Evolutionary conservation across 441 rosid genomes (phyloP), one percentile per base, ranked within the genome.

Genomic region (Theobroma grandiflorum): DNA sequence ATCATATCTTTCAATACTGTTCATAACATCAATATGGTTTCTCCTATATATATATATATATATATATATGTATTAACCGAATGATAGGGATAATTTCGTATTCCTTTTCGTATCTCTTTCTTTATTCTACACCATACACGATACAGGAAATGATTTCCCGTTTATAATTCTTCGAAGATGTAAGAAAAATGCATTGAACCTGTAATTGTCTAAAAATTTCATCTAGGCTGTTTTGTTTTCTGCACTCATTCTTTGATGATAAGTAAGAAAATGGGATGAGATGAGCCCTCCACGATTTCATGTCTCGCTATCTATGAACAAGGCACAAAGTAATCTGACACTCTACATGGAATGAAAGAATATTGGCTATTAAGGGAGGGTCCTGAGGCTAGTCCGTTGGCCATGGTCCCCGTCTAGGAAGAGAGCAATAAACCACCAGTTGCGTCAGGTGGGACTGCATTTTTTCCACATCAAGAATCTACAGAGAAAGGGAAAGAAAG

Each of bases 391-490:
- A 18, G 70, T 0, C 3, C 38, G 8, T 8, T 64, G 53, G 72
- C 33, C 20, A 66, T 66, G 72, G 74, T 69, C 58, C 73, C 73
- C 37, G 0, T 4, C 57, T 26, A 20, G 35, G 57, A 31, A 26
- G 74, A 11, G 40, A 69, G 40, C 58, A 69, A 8, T 31, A 20
- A 70, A 70, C 40, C 38, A 49, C 74, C 38, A 15, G 42, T 22
- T 42, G 66, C 50, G 58, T 69, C 59, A 18, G 35, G 61, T 49
- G 70, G 77, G 71, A 64, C 52, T 69, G n/a, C 11, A 0, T n/a
- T 50, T 52, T 52, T 72, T 72, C 31, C 31, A 35, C 62, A 33
- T 72, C 62, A 52, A 61, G 52, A 71, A 79, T 79, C 57, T 79
- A 62, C 2, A 37, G 38, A 50, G 45, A 64, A 45, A 42, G n/a